Percentiles rank a stretch among this genome's conserved stretches.
phyloP scores from a whole-genome alignment of 2,329 filamentous ascomycete genomes.

The Aspergillus japonicus region DNA sequence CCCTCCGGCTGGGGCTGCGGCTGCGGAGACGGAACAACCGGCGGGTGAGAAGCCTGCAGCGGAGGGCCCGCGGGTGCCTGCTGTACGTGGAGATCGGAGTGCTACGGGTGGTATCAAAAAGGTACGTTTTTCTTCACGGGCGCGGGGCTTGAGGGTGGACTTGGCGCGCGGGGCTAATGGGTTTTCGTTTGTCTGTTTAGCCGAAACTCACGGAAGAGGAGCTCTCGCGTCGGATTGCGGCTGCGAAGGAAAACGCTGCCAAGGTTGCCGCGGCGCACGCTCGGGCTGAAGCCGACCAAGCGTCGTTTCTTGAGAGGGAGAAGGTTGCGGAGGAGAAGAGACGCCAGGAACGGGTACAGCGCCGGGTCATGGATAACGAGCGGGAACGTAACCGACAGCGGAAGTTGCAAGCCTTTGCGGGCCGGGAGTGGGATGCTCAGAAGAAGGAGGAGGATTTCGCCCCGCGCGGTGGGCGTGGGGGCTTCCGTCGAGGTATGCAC shows the following conservation, averaged over 20 bases:
- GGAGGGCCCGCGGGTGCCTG: slow-evolving; percentile 37
- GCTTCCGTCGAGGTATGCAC: slow-evolving; percentile 52
- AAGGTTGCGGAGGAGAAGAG: slow-evolving; percentile 56
- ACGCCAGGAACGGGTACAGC: slow-evolving; percentile 51
- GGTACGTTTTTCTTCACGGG: slow-evolving; percentile 25
- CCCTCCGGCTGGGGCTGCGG: slow-evolving; percentile 9
- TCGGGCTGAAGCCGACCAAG: slow-evolving; percentile 66
- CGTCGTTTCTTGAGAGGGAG: slow-evolving; percentile 64
- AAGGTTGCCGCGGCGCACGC: slow-evolving; percentile 60
- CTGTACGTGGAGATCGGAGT: slow-evolving; percentile 56
- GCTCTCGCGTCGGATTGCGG: slow-evolving; percentile 59
- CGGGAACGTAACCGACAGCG: slow-evolving; percentile 60
- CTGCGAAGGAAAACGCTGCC: slow-evolving; percentile 62
- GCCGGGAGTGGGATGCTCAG: slow-evolving; percentile 62
- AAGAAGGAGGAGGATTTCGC: slow-evolving; percentile 58
- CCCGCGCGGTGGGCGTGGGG: slow-evolving; percentile 42
- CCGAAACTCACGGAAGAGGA: slow-evolving; percentile 66
- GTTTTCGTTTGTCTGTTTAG: slow-evolving; percentile 36
- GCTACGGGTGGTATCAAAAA: slow-evolving; percentile 53
- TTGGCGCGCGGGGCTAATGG: too few species aligned
- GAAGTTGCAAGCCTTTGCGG: slow-evolving; percentile 58
- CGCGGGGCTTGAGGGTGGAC: too few species aligned
- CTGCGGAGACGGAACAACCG: slow-evolving; percentile 17
- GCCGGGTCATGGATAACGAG: slow-evolving; percentile 62
- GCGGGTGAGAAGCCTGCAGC: slow-evolving; percentile 10